These are phyloP conservation scores for Cercophora samala DNA, from an alignment of 495 filamentous ascomycete genomes.

Conservation along the genomic window DNA sequence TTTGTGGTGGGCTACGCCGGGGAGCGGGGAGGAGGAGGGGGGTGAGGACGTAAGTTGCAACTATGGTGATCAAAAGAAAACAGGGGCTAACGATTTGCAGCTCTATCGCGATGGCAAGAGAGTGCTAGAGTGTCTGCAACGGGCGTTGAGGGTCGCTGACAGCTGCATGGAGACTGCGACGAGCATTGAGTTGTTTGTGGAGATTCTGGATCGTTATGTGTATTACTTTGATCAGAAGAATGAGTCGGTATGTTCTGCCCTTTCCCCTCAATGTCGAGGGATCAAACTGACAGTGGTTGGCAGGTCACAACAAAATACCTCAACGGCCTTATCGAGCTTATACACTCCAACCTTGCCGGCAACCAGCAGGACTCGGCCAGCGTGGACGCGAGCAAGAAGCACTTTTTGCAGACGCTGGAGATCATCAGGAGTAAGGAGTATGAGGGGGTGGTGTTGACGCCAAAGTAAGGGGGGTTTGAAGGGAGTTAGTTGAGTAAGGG, in stretches of 20 bases:
- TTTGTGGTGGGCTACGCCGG: constrained; percentile 96
- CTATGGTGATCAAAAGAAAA: too few species aligned
- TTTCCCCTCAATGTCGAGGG: too few species aligned
- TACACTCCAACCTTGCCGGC: constrained; percentile 83
- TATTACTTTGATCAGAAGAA: constrained; percentile 99
- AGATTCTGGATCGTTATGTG: constrained; percentile 96
- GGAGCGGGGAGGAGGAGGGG: constrained; percentile 77
- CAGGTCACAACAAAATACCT: constrained; percentile 96
- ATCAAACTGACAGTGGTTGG: neutral
- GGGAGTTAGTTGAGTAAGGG: neutral
- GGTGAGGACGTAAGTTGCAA: constrained; percentile 68
- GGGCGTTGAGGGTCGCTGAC: constrained; percentile 91
- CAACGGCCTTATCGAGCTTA: constrained; percentile 96
- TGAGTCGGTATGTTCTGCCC: constrained; percentile 66
- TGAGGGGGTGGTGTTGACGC: constrained; percentile 77
- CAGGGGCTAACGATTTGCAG: too few species aligned
- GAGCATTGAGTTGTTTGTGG: constrained; percentile 94
- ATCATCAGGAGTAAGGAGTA: constrained; percentile 89
- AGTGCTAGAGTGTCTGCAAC: constrained; percentile 92
- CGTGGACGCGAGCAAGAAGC: constrained; percentile 80
- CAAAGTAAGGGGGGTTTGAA: constrained; percentile 48
- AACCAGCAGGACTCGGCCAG: constrained; percentile 76
- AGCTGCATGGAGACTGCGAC: constrained; percentile 99
- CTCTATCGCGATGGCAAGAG: constrained; percentile 96
- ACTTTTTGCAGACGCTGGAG: constrained; percentile 91